Conservation (phyloP, 1,139 yeast species). For the Protomyces inouyei region DNA sequence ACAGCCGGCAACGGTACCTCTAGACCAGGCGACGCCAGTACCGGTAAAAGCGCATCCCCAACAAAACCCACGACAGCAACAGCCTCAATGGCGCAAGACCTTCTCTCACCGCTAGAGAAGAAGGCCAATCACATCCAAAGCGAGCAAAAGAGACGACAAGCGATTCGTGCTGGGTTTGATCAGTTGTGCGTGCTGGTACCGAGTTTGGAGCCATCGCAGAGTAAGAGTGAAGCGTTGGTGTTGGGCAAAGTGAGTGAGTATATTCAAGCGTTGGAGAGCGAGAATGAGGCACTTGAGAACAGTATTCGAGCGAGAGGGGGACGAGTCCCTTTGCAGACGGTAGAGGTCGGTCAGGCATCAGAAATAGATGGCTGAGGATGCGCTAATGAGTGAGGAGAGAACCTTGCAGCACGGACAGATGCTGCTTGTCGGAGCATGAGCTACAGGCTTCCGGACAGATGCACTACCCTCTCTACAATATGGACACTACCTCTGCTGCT, state of each 20-base stretch:
- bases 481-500: not conserved
- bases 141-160: conserved; percentile 48
- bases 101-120: conserved; percentile 32
- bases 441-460: too few species aligned
- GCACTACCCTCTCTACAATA: too few species aligned
- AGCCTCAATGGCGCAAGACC: not conserved
- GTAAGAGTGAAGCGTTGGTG: conserved; percentile 45
- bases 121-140: conserved; percentile 37
- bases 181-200: conserved; percentile 45
- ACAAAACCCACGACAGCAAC: too few species aligned
- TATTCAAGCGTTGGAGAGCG: conserved; percentile 33
- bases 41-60: too few species aligned
- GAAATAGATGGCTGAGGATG: too few species aligned
- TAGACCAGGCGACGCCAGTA: too few species aligned
- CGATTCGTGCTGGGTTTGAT: conserved; percentile 47
- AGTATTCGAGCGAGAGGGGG: not conserved
- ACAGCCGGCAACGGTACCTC: too few species aligned
- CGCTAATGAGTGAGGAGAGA: too few species aligned
- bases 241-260: conserved; percentile 33
- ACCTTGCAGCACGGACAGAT: too few species aligned
- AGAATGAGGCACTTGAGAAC: not conserved
- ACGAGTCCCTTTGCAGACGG: not conserved
- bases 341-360: too few species aligned
- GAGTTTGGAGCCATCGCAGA: conserved; percentile 40
- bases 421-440: too few species aligned